Evolutionary conservation across 2,329 filamentous ascomycete species (phyloP).

Genomic region (Fusarium camptoceras): DNA sequence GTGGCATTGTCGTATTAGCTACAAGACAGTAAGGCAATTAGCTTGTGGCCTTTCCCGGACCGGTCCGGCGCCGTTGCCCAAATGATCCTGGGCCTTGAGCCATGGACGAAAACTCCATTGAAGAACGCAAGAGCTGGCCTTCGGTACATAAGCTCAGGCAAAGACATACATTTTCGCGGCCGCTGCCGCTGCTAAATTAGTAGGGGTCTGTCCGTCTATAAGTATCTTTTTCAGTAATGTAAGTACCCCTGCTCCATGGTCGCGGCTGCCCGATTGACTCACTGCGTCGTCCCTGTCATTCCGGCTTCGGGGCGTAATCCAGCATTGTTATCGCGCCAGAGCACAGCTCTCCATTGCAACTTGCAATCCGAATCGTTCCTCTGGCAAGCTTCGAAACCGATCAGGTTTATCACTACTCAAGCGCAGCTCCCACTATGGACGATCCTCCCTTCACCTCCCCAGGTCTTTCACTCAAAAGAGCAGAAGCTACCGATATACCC

Average conservation of each 20-base stretch:
- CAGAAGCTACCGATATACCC: constrained; percentile 39
- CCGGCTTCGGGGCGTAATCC: background rate
- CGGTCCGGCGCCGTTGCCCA: background rate
- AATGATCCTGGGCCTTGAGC: background rate
- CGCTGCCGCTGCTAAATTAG: background rate
- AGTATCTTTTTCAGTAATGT: background rate
- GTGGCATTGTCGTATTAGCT: background rate
- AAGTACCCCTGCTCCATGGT: background rate
- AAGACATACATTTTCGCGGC: background rate
- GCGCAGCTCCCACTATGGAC: background rate
- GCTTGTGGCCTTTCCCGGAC: background rate
- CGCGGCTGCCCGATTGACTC: background rate
- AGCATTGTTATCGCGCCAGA: background rate
- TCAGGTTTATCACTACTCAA: background rate
- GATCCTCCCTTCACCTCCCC: background rate
- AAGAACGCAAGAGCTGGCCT: background rate
- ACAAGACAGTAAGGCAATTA: no score
- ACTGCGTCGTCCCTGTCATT: background rate
- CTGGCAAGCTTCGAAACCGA: background rate
- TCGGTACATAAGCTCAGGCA: background rate
- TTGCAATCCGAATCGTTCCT: background rate
- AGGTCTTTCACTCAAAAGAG: background rate
- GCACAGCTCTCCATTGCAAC: background rate
- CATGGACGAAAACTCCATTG: background rate
- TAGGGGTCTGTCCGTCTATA: background rate